A percentile compares a stretch with the other conserved stretches of the same genome.
Conservation (phyloP, 2,329 filamentous ascomycete genomes). For the Calonectria multiphialidica region DNA sequence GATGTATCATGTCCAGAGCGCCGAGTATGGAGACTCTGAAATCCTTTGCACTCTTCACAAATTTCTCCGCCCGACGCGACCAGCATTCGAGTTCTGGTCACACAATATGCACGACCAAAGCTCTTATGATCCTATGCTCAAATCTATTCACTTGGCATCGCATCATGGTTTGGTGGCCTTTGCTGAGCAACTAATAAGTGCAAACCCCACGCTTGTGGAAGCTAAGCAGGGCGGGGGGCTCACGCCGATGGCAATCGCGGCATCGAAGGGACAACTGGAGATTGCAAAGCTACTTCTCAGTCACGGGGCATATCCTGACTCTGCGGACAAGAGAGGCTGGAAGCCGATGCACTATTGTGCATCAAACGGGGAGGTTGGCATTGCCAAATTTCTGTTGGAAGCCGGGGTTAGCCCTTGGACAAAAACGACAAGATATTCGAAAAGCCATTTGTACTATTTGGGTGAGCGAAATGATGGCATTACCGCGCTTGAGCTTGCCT, state of each 20-base stretch:
- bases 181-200: neutral
- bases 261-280: neutral
- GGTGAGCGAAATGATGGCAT: neutral
- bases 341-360: neutral
- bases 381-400: neutral
- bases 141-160: neutral
- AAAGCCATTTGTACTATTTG: neutral
- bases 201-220: neutral
- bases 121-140: neutral
- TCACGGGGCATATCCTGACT: neutral
- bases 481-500: neutral
- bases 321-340: neutral
- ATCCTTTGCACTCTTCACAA: neutral
- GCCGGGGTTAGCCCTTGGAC: neutral
- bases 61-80: neutral
- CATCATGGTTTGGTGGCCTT: neutral
- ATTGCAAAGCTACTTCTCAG: neutral
- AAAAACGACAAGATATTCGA: neutral
- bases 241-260: neutral
- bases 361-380: neutral
- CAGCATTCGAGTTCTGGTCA: neutral
- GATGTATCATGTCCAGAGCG: neutral
- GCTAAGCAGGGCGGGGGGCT: neutral
- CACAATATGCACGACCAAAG: neutral
- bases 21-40: neutral